These are phyloP conservation scores for Dryadomyces quercivorus DNA, from an alignment of 2,329 filamentous ascomycete species.

Conservation along the genomic window DNA sequence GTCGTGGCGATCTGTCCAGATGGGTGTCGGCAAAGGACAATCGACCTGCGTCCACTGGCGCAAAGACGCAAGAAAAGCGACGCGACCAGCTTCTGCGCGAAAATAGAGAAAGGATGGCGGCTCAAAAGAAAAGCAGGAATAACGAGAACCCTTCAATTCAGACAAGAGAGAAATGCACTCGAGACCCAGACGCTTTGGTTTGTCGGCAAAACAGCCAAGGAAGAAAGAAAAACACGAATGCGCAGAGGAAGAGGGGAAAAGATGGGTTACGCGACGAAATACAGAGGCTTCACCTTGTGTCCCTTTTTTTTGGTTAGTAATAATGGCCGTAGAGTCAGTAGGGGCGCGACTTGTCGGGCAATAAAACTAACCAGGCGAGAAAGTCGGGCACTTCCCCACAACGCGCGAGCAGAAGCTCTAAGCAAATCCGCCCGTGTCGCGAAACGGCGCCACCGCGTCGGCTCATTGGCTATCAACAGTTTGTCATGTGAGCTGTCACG, in stretches of 20 bases:
- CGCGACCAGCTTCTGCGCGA: background rate
- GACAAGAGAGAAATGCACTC: background rate
- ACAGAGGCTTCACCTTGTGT: background rate
- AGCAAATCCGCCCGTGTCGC: background rate
- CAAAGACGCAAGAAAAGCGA: background rate
- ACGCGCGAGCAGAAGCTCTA: background rate
- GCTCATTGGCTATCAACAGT: background rate
- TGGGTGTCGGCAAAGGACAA: background rate
- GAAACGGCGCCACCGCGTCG: background rate
- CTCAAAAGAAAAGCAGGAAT: too few species aligned
- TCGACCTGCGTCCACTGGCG: background rate
- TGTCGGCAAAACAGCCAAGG: background rate
- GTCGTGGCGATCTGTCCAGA: background rate
- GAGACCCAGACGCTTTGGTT: background rate
- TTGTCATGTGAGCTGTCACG: background rate
- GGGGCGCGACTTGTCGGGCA: background rate
- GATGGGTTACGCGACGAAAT: slow-evolving; percentile 1
- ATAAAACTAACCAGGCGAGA: background rate
- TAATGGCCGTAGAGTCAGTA: background rate
- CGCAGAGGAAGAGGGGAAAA: background rate
- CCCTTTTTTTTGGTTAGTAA: background rate
- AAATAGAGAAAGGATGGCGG: background rate
- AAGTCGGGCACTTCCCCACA: background rate
- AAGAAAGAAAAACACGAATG: background rate
- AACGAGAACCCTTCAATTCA: too few species aligned